Evolutionary conservation across 2,329 filamentous ascomycete genomes (phyloP), one percentile per base, ranked within the genome.

Genomic region (Beauveria medogensis): DNA sequence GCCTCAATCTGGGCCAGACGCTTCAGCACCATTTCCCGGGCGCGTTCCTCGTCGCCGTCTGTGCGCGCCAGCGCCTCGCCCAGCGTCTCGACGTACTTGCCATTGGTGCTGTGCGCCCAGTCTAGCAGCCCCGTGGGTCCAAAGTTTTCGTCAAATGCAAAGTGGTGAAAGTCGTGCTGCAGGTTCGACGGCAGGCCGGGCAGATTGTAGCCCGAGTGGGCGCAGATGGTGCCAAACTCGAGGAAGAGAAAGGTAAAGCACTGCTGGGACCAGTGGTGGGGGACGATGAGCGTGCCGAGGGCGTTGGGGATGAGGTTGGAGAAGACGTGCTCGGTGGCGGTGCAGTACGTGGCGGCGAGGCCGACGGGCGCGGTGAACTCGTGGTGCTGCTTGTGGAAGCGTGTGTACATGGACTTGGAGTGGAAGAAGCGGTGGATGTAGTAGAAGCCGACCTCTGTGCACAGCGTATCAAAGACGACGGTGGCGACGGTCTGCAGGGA

Each of bases 351-450:
- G 1, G 80, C 75, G 0, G 80, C 75, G 3, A 82, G 69, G 0
- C 78, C 77, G 3, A 83, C 75, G 2, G 80, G 80, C 1, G 80
- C 78, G 0, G 75, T 78, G 69, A 82, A 82, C 30, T 71, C 70
- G 70, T 83, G 80, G 67, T 83, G 81, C 44, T 72, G 72, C 62
- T 81, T 81, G 71, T 82, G 81, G 63, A 82, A 75, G 34, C 65
- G 65, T 14, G 68, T 66, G 72, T 82, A 82, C 10, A 80, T 67
- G 10, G 58, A 62, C 1, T 73, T 76, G 9, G 71, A 67, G 67
- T 82, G 80, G 20, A 83, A 72, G 10, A 77, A 63, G 14, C 80
- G 77, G 68, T 83, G 80, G 55, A 71, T 64, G 65, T 80, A 80
- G 69, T 82, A 82, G 69, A 82, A 82, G 9, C 78, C 63, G 3